Evolutionary conservation across 306 rosid genomes (phyloP).

Genomic region (Inga laurina): DNA sequence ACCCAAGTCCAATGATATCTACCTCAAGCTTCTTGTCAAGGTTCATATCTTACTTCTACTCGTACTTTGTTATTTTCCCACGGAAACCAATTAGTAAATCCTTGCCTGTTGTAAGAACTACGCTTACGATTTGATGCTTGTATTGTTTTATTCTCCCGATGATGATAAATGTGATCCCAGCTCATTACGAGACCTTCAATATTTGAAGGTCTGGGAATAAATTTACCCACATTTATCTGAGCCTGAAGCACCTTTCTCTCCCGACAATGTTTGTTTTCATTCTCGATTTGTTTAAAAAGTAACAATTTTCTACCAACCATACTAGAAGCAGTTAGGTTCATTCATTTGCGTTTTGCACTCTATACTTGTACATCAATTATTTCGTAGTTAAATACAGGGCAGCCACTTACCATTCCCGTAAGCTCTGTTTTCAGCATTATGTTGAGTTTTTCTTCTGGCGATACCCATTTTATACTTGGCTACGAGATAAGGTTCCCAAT

Average conservation of each 20-base stretch:
- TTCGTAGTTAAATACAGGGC: not conserved
- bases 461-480: not conserved
- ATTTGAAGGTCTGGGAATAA: slow-evolving; percentile 40
- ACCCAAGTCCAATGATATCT: slow-evolving; percentile 83
- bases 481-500: slow-evolving; percentile 18
- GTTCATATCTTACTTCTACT: slow-evolving; percentile 7
- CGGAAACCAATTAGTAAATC: not conserved
- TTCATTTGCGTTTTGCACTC: not conserved
- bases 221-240: slow-evolving; percentile 50
- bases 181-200: slow-evolving; percentile 47
- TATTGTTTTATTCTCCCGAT: slow-evolving; percentile 16
- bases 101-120: not conserved
- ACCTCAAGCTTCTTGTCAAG: slow-evolving; percentile 57
- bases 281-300: not conserved
- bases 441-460: not conserved
- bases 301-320: not conserved
- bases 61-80: not conserved
- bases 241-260: not conserved
- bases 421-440: not conserved
- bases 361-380: not conserved
- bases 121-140: not conserved
- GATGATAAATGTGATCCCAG: slow-evolving; percentile 59
- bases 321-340: not conserved
- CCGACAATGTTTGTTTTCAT: too few species aligned
- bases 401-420: not conserved